phyloP scores from a whole-genome alignment of 768 basidiomycete species.

The Pleurotus salmoneostramineus region DNA sequence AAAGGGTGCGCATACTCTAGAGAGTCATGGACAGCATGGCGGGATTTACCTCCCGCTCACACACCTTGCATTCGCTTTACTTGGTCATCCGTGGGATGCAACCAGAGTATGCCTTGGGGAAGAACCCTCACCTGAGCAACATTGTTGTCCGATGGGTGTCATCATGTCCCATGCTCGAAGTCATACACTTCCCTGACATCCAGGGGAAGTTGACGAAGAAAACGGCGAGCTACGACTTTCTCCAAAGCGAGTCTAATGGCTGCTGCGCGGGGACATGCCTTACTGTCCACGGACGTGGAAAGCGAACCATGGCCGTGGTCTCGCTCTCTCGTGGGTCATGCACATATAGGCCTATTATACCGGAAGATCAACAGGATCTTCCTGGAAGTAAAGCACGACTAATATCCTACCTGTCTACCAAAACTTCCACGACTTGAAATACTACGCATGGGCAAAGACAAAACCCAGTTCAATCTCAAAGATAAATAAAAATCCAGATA shows the following conservation, averaged over 20 bases:
- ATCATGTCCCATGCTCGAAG: not conserved
- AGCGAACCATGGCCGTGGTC: not conserved
- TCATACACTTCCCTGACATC: not conserved
- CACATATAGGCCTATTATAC: not conserved
- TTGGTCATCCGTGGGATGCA: not conserved
- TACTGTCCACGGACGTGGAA: not conserved
- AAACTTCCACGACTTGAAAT: not conserved
- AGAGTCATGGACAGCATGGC: not conserved
- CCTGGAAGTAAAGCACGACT: not conserved
- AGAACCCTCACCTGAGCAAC: not conserved
- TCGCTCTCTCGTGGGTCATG: not conserved
- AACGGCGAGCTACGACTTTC: not conserved
- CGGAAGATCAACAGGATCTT: not conserved
- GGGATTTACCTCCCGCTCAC: not conserved
- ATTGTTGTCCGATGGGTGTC: constrained; percentile 1
- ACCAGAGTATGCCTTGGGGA: not conserved
- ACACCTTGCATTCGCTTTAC: not conserved
- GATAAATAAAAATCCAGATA: no score
- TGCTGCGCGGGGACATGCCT: constrained; percentile 2
- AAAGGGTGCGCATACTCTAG: not conserved
- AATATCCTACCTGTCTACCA: not conserved
- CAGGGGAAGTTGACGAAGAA: not conserved
- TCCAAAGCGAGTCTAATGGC: not conserved
- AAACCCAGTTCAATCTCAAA: no score
- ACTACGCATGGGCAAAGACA: no score